phyloP scores from a whole-genome alignment of 2,329 filamentous ascomycete genomes.

The Alternaria sp. region DNA sequence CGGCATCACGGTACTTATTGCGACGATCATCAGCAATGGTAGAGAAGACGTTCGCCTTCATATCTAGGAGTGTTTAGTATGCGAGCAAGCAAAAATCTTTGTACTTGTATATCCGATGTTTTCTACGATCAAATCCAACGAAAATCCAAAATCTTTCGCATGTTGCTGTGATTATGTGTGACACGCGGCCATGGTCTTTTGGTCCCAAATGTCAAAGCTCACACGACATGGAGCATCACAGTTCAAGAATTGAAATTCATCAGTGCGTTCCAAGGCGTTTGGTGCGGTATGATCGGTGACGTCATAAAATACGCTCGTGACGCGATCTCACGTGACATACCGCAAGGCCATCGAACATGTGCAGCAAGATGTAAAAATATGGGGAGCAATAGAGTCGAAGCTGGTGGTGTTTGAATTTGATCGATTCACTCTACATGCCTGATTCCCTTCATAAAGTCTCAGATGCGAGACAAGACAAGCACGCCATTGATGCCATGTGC shows the following conservation, averaged over 20 bases:
- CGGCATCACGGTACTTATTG: not conserved
- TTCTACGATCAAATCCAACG: not conserved
- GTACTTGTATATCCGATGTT: not conserved
- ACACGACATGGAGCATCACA: not conserved
- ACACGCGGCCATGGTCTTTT: rapidly evolving
- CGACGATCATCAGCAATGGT: not conserved
- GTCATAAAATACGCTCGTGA: constrained; percentile 5
- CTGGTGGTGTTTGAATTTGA: constrained; percentile 30
- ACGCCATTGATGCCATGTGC: constrained; percentile 34
- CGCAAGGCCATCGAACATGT: not conserved
- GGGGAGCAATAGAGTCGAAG: not conserved
- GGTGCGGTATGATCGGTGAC: not conserved
- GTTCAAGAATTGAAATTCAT: not conserved
- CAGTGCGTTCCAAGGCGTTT: not conserved
- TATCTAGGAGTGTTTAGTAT: not conserved
- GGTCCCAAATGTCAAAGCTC: not conserved
- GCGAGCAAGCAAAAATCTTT: not conserved
- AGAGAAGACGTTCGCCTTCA: not conserved
- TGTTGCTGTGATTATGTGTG: not conserved
- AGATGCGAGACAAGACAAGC: constrained; percentile 34
- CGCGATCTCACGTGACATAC: constrained; percentile 12
- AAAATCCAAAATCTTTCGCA: not conserved
- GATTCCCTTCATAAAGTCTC: constrained; percentile 32
- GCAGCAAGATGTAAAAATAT: not conserved
- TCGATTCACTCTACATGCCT: constrained; percentile 47